Evolutionary conservation across 352 stramenopile genomes (phyloP).

Genomic region (Pythium insidiosum): DNA sequence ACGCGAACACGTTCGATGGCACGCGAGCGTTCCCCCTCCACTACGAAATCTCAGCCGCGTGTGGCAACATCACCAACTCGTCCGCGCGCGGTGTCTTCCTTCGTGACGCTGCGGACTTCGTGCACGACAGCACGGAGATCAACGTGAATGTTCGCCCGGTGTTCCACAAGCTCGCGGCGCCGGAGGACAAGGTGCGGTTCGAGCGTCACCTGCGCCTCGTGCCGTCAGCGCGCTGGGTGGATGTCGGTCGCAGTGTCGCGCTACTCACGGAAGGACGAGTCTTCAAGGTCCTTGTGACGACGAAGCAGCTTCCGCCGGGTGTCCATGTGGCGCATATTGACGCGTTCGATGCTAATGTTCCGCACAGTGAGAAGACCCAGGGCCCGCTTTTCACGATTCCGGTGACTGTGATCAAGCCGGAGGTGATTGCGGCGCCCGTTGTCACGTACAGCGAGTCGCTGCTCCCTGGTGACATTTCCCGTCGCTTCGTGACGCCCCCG

Average conservation of each 20-base stretch:
- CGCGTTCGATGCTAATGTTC: slow-evolving; percentile 65
- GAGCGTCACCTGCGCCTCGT: slow-evolving; percentile 83
- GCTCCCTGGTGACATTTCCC: slow-evolving; percentile 56
- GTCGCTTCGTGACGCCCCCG: slow-evolving; percentile 79
- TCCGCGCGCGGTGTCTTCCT: slow-evolving; percentile 78
- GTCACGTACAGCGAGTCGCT: slow-evolving; percentile 40
- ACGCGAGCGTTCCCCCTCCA: slow-evolving; percentile 44
- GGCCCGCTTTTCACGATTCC: slow-evolving; percentile 87
- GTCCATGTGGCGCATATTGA: slow-evolving; percentile 85
- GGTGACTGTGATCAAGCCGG: slow-evolving; percentile 85
- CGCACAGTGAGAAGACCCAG: too few relatives aligned
- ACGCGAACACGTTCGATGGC: slow-evolving; percentile 56
- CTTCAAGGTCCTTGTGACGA: slow-evolving; percentile 90
- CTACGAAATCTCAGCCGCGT: slow-evolving; percentile 20
- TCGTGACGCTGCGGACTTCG: slow-evolving; percentile 72
- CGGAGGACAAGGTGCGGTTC: slow-evolving; percentile 83
- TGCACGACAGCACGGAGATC: slow-evolving; percentile 66
- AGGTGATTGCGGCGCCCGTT: slow-evolving; percentile 30
- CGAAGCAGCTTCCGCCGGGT: slow-evolving; percentile 64
- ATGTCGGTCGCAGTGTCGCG: slow-evolving; percentile 76
- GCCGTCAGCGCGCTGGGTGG: slow-evolving; percentile 81
- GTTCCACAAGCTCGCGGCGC: slow-evolving; percentile 80
- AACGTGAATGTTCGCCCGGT: slow-evolving; percentile 80
- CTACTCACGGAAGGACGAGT: slow-evolving; percentile 76
- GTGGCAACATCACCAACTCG: slow-evolving; percentile 24